These are phyloP conservation scores for Echites panduratus DNA, from an alignment of 257 asterid species.

Conservation along the genomic window DNA sequence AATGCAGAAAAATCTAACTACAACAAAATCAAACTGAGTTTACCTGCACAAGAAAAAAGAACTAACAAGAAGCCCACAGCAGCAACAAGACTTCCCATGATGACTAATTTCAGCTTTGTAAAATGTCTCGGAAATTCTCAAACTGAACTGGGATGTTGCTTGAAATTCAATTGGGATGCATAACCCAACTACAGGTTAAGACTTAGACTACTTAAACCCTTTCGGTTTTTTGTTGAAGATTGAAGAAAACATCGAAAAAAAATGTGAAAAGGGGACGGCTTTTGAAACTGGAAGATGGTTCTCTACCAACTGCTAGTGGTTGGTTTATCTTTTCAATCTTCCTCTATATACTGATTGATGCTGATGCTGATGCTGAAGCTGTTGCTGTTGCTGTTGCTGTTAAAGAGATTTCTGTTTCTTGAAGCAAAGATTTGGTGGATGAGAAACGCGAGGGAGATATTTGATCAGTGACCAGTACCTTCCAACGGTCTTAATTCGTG, in stretches of 20 bases:
- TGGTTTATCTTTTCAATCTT: slow-evolving; percentile 24
- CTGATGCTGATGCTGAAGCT: too few relatives aligned
- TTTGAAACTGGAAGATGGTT: background rate
- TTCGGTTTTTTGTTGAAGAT: background rate
- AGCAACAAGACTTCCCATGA: slow-evolving; percentile 33
- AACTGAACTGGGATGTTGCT: background rate
- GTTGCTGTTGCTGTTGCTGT: too few relatives aligned
- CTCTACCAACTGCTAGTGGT: slow-evolving; percentile 68
- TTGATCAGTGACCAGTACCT: slow-evolving; percentile 17
- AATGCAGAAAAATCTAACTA: background rate
- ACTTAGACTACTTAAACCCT: too few relatives aligned
- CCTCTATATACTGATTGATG: slow-evolving; percentile 10
- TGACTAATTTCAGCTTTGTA: background rate
- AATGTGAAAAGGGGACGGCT: background rate
- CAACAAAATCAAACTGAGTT: background rate
- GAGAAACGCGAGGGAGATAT: slow-evolving; percentile 13
- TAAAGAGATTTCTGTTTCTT: slow-evolving; percentile 35
- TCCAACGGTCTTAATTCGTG: slow-evolving; percentile 21
- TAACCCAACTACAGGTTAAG: background rate
- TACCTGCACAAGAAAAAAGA: slow-evolving; percentile 50
- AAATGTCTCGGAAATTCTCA: background rate
- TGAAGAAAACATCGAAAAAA: slow-evolving; percentile 8
- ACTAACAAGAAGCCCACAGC: slow-evolving; percentile 24
- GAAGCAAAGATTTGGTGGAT: slow-evolving; percentile 35
- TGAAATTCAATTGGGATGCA: background rate